Percentiles rank a stretch among this genome's conserved stretches.
These are phyloP conservation scores for Aeschynomene evenia DNA, from an alignment of 306 rosid species.

Conservation along the genomic window DNA sequence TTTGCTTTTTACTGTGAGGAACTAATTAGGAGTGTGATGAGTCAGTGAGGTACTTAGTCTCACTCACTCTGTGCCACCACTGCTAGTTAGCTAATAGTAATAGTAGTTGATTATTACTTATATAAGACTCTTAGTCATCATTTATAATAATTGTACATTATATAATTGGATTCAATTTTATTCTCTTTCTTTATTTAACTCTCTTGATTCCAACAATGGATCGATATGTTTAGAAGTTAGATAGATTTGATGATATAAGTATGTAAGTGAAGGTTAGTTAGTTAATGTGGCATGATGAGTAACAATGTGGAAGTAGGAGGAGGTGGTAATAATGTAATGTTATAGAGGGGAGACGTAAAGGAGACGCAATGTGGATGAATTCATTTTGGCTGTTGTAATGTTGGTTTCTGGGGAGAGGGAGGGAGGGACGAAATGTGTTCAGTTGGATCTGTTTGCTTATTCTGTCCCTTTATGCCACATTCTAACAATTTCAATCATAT, in stretches of 20 bases:
- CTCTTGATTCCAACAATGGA: too few relatives aligned
- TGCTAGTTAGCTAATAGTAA: too few relatives aligned
- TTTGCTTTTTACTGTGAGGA: not conserved
- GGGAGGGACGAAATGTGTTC: slow-evolving; percentile 16
- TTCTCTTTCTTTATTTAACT: too few relatives aligned
- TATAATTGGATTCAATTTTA: too few relatives aligned
- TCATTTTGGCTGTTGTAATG: slow-evolving; percentile 2
- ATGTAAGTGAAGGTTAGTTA: not conserved
- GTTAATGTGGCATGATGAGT: not conserved
- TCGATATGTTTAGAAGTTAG: not conserved
- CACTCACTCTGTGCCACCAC: not conserved
- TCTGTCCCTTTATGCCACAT: not conserved
- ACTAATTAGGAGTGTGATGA: not conserved
- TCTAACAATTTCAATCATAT: too few relatives aligned
- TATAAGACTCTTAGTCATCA: too few relatives aligned
- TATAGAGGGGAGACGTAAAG: slow-evolving; percentile 28
- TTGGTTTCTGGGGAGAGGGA: not conserved
- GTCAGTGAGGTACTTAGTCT: slow-evolving; percentile 14
- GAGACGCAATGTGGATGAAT: slow-evolving; percentile 34
- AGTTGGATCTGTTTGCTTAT: slow-evolving; percentile 28
- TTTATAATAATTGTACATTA: too few relatives aligned
- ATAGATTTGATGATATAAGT: too few relatives aligned
- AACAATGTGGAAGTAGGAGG: not conserved
- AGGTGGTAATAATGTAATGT: not conserved
- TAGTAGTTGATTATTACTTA: too few relatives aligned